Conservation (phyloP, 176 grass and related monocot genomes). For the Oropetium thomaeum region DNA sequence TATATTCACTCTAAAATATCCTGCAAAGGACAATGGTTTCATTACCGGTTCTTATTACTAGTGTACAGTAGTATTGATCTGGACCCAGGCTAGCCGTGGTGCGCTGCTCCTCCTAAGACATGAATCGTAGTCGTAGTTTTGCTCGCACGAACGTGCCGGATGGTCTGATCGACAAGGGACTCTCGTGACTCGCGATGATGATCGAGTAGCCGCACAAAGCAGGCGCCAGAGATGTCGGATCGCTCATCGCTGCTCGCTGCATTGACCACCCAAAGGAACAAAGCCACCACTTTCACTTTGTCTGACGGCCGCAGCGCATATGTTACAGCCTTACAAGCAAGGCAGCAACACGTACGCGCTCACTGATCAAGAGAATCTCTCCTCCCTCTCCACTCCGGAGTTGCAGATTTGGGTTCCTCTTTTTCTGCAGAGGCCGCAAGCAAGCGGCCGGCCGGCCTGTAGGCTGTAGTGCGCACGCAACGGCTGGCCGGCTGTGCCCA, state of each 20-base stretch:
- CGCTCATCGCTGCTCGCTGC: background rate
- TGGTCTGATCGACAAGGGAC: too few species aligned
- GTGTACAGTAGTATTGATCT: too few species aligned
- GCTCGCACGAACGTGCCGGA: background rate
- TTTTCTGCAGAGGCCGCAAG: background rate
- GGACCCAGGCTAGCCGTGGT: too few species aligned
- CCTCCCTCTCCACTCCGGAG: background rate
- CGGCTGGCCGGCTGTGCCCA: background rate
- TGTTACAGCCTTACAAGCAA: too few species aligned
- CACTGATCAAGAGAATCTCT: background rate
- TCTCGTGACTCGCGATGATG: background rate
- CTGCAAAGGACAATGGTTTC: too few species aligned
- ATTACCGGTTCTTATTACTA: too few species aligned
- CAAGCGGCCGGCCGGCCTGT: background rate
- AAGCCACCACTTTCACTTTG: conserved; percentile 19
- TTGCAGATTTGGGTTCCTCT: background rate
- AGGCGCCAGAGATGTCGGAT: background rate
- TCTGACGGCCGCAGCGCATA: conserved; percentile 28
- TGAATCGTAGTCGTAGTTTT: too few species aligned
- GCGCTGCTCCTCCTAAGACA: too few species aligned
- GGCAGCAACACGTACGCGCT: background rate
- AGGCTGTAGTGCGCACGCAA: conserved; percentile 11
- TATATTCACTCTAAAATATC: too few species aligned
- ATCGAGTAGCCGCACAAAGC: background rate
- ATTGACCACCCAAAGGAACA: conserved; percentile 23